A percentile compares a stretch with the other conserved stretches of the same genome.
phyloP scores from a whole-genome alignment of 371 early-diverging fungal species.

The Syncephalastrum monosporum region DNA sequence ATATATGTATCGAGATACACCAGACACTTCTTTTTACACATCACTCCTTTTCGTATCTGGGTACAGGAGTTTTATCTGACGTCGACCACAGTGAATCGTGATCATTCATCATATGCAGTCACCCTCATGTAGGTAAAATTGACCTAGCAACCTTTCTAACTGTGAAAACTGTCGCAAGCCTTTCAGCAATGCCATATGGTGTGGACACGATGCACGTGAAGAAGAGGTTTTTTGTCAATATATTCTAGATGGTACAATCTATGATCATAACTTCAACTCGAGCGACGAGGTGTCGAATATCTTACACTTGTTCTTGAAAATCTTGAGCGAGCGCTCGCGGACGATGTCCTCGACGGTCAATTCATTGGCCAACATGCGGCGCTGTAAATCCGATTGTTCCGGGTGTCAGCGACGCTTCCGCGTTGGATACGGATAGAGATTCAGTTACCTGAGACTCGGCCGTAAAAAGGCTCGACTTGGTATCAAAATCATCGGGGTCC shows the following conservation, averaged over 20 bases:
- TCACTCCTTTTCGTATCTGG: no score
- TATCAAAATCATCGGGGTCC: constrained; percentile 62
- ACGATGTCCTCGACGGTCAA: constrained; percentile 72
- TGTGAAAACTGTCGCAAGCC: no score
- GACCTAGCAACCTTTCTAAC: no score
- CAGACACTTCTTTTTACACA: no score
- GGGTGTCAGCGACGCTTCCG: not conserved
- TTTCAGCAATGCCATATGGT: no score
- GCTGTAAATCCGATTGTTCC: constrained; percentile 33
- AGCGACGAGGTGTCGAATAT: constrained; percentile 62
- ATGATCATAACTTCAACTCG: constrained; percentile 21
- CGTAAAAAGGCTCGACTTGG: constrained; percentile 56
- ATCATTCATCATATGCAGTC: no score
- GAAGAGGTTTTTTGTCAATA: no score
- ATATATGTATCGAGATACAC: no score
- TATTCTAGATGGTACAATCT: not conserved
- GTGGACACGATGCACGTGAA: no score
- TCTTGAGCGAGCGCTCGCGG: constrained; percentile 65
- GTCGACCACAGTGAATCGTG: no score
- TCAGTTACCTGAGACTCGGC: constrained; percentile 60
- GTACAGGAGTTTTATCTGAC: no score
- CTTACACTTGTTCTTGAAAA: constrained; percentile 69
- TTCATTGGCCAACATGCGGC: constrained; percentile 72
- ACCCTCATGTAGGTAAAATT: no score
- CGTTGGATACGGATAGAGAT: not conserved